Conservation (phyloP, 2,329 filamentous ascomycete genomes). For the Purpureocillium lavendulum region DNA sequence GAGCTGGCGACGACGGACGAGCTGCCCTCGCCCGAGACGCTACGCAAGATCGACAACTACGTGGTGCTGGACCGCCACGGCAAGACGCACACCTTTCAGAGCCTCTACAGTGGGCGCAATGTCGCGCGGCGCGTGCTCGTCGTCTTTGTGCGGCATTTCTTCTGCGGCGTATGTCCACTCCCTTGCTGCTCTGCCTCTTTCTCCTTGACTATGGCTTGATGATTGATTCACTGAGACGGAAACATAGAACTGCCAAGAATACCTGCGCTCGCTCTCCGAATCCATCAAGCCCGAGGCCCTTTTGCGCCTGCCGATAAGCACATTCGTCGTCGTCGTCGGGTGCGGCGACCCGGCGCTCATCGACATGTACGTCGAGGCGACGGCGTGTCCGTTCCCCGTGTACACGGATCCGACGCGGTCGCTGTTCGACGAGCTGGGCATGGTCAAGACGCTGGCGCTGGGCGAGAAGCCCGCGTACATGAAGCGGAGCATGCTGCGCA, state of each 20-base stretch:
- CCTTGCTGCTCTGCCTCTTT: too few species aligned
- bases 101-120: conserved; percentile 49
- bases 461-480: conserved; percentile 58
- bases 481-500: conserved; percentile 42
- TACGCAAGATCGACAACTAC: conserved; percentile 45
- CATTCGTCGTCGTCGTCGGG: conserved; percentile 61
- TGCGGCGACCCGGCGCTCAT: conserved; percentile 65
- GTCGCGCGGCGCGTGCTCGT: conserved; percentile 52
- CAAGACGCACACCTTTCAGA: conserved; percentile 52
- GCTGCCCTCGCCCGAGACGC: conserved; percentile 38
- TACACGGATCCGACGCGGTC: conserved; percentile 65
- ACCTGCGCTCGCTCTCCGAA: conserved; percentile 53
- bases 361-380: conserved; percentile 53
- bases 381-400: conserved; percentile 62
- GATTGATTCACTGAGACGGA: too few species aligned
- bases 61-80: conserved; percentile 54
- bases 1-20: conserved; percentile 47
- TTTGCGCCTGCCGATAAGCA: conserved; percentile 42
- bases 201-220: too few species aligned
- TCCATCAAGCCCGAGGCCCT: conserved; percentile 45
- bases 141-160: conserved; percentile 73
- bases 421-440: conserved; percentile 59
- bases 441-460: conserved; percentile 55
- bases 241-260: conserved; percentile 65
- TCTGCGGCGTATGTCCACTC: conserved; percentile 58